These are phyloP conservation scores for Musa beccarii DNA, from an alignment of 176 grass and related monocot genomes.

Conservation along the genomic window DNA sequence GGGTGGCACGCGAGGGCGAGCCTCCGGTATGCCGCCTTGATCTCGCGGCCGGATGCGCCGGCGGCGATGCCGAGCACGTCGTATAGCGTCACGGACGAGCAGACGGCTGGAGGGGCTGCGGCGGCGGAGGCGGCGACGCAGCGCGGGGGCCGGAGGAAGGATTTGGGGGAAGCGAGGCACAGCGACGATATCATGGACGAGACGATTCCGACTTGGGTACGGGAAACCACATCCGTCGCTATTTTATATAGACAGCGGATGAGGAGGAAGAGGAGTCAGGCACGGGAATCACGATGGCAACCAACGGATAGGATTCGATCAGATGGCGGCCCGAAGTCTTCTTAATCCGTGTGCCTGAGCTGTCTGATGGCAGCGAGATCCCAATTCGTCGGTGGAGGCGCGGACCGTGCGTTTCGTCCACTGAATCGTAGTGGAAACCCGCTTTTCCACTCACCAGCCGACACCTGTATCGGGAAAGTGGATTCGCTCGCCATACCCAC, in stretches of 20 bases:
- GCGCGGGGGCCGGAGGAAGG: neutral
- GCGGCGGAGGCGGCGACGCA: neutral
- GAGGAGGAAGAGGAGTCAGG: neutral
- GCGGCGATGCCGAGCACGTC: slow-evolving; percentile 28
- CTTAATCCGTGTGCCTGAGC: too few relatives aligned
- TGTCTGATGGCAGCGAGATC: too few relatives aligned
- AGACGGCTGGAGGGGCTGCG: neutral
- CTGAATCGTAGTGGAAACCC: too few relatives aligned
- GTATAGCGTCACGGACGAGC: slow-evolving; percentile 4
- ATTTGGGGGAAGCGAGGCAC: neutral
- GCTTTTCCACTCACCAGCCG: too few relatives aligned
- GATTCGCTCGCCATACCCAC: too few relatives aligned
- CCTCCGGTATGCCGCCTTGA: slow-evolving; percentile 27
- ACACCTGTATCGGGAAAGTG: too few relatives aligned
- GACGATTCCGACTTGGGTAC: neutral
- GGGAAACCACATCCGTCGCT: neutral
- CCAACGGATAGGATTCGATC: too few relatives aligned
- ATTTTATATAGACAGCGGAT: neutral
- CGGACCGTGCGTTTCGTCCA: too few relatives aligned
- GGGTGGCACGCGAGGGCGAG: slow-evolving; percentile 33
- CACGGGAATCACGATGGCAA: too few relatives aligned
- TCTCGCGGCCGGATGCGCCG: slow-evolving; percentile 26
- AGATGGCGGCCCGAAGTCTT: too few relatives aligned
- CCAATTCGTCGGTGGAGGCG: too few relatives aligned
- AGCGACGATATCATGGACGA: neutral